Evolutionary conservation across 768 basidiomycete genomes (phyloP), one percentile per base, ranked within the genome.

Genomic region (Clitopilus hobsonii): DNA sequence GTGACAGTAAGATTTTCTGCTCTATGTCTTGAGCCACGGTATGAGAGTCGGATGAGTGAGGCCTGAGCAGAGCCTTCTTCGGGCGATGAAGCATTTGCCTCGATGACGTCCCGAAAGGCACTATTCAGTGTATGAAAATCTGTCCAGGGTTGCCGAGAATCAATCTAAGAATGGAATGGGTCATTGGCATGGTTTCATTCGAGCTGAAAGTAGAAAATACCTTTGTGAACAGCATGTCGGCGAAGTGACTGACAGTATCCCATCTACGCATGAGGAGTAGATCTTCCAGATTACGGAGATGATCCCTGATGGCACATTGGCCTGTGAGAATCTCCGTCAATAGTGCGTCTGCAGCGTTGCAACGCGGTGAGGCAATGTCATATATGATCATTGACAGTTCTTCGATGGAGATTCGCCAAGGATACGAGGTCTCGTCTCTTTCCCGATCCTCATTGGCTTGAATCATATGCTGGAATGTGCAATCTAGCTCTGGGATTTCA

Each of bases 101-200:
- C 77, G 30, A 85, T 74, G 25, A 87, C 77, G 50, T 91, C 88
- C 18, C 74, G 73, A 65, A 94, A 91, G 8, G 86, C 83, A 25
- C 82, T 85, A 62, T 93, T 93, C 53, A 93, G 66, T 68, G 89
- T 89, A 69, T 94, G 91, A 65, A 90, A 91, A 63, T 93, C 91
- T 47, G 70, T 77, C 91, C 91, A 94, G 29, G 71, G 63, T 62
- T 86, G 83, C 48, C 78, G 74, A n/a, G 72, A 72, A 59, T 93
- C 88, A 82, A 92, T 91, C 89, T 92, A 16, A n/a, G 50, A 23
- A 49, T 30, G 11, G 18, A 45, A 16, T 11, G 48, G 6, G 18
- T 23, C 28, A 23, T 54, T 50, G 22, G 30, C 23, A 54, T 25
- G 53, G 49, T 24, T n/a, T 28, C 3, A 23, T 23, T 20, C 26